Percentiles rank a stretch among this genome's conserved stretches.
Conservation (phyloP, 1,284 basidiomycete genomes). For the Schizophyllum commune region DNA sequence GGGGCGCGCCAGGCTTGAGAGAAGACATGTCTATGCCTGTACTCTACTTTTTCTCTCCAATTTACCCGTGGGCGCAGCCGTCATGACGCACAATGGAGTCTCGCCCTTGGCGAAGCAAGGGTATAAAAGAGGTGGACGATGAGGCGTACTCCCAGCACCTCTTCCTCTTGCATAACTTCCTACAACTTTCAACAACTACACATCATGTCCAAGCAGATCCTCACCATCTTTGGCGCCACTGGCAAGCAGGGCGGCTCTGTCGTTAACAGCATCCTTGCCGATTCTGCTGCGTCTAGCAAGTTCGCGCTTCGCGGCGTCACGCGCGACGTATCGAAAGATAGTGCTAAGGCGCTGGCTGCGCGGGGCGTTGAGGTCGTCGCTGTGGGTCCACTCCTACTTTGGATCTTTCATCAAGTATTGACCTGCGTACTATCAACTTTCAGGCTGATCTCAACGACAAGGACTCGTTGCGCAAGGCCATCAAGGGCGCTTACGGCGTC, state of each 20-base stretch:
- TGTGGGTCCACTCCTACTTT: constrained; percentile 1
- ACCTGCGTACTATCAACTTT: neutral
- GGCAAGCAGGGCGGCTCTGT: constrained; percentile 18
- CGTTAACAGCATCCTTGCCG: constrained; percentile 10
- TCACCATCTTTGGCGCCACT: constrained; percentile 18
- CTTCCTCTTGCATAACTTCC: too few species aligned
- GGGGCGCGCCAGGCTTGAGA: too few species aligned
- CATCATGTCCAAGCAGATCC: constrained; percentile 1
- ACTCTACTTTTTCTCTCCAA: too few species aligned
- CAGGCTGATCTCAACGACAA: constrained; percentile 7
- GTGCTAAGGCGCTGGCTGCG: constrained; percentile 7
- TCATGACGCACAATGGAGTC: too few species aligned
- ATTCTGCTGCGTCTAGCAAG: constrained; percentile 3
- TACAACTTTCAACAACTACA: neutral
- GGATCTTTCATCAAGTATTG: neutral
- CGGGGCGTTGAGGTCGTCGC: constrained; percentile 14
- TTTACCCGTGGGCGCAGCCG: too few species aligned
- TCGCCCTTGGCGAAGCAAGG: too few species aligned
- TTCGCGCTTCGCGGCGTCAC: constrained; percentile 18
- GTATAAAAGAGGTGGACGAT: too few species aligned
- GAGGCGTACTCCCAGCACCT: too few species aligned
- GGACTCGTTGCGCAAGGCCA: constrained; percentile 6
- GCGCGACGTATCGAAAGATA: constrained; percentile 13
- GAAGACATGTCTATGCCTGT: too few species aligned
- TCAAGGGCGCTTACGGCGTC: constrained; percentile 7